Evolutionary conservation across 139 green algal genomes (phyloP), one percentile per base, ranked within the genome.

Genomic region (Mesostigma viride): DNA sequence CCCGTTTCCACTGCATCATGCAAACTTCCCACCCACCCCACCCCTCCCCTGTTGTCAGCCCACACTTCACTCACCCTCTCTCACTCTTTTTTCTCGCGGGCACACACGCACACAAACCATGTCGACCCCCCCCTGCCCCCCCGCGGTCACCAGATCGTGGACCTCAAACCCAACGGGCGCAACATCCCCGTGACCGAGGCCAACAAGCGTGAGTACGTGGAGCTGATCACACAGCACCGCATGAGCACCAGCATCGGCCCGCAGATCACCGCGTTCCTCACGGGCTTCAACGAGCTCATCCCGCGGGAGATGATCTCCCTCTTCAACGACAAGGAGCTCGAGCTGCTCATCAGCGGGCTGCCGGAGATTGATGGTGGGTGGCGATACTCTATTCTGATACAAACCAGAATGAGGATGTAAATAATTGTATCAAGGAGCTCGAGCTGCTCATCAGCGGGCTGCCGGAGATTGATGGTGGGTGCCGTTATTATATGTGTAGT

Each of bases 281-380:
- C 30, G 70, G 93, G 92, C 57, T 97, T 98, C 79, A 90, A 89
- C 80, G 86, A 97, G 77, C 76, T 99, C 17, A 85, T 97, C 36
- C 87, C 90, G 8, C 65, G 72, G 45, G 76, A 81, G 8, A 35
- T 83, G 8, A 84, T 94, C 46, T 69, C 61, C 65, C 87, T 98
- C 14, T 97, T 99, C 80, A 96, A 92, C 72, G 88, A 96, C 77
- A 83, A 89, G 64, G 93, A 99, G 85, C 89, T 99, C 62, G 93
- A 99, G 85, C 85, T 99, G 71, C 78, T 99, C 30, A 95, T 99
- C 76, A 83, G 65, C 47, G 93, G 93, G 14, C 82, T 97, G 76
- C 93, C 93, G 1, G 88, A 97, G 67, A 90, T 98, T 22, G 91
- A 99, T 64, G 56, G 69, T 76, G 31, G 64, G 61, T 24, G n/a